Evolutionary conservation across 768 basidiomycete species (phyloP), one percentile per base, ranked within the genome.

Genomic region (Leccinum obscurum): DNA sequence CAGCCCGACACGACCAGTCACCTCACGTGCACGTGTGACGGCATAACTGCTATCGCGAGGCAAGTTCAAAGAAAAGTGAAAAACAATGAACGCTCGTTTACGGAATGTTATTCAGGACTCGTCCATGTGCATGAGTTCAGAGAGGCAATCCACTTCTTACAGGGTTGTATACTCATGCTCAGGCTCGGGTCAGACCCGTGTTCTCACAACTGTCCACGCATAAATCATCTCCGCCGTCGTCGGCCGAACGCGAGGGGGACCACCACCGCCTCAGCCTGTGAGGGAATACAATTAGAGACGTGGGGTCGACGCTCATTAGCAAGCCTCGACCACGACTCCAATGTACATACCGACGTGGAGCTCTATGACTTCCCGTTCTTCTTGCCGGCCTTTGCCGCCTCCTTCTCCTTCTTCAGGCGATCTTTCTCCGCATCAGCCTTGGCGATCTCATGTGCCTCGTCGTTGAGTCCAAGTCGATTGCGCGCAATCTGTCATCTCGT

Each of bases 381-480:
- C 66, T 74, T 78, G 46, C 64, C 55, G 17, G 54, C 63, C 64
- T 76, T 82, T 51, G 70, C 80, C 67, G 86, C 84, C 75, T 83
- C 83, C 46, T 80, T 80, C 62, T 83, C 83, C 63, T 85, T 85
- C 77, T 88, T 86, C 41, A 72, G 78, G n/a, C 80, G 72, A 57
- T 80, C 80, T 68, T 78, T 78, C 62, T 75, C 77, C 17, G 75
- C 85, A 58, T 92, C 89, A 54, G 74, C 82, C 70, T 90, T 89
- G 20, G 92, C 94, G 48, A 87, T 70, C 71, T 93, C 85, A 76
- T 95, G 92, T 3, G 91, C 88, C 54, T 76, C 77, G 72, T 95
- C 93, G 74, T 99, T 99, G 52, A 98, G 81, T 2, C 94, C 95
- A 1, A 93, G 82, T 58, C 88, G 80, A 78, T 98, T 98, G 60